Evolutionary conservation across 2,329 filamentous ascomycete genomes (phyloP).

Genomic region (Paraconiothyrium sp.): DNA sequence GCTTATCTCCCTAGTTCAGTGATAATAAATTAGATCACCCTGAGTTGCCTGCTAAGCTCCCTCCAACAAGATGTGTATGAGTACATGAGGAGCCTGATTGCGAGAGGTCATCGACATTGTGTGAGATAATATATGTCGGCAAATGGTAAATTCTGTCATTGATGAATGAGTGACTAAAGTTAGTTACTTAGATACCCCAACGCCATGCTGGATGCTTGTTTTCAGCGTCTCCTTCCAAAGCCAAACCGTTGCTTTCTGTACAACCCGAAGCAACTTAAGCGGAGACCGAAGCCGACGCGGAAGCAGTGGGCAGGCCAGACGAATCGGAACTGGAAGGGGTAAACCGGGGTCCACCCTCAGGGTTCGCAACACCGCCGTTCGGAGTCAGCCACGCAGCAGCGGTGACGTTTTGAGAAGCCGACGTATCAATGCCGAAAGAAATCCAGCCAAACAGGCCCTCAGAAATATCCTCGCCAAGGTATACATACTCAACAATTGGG

Average conservation of each 20-base stretch:
- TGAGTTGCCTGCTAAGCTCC: too few species aligned
- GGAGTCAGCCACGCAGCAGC: constrained; percentile 37
- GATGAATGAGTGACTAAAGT: constrained; percentile 29
- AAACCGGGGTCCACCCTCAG: constrained; percentile 27
- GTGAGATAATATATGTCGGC: constrained; percentile 22
- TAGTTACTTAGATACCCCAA: constrained; percentile 12
- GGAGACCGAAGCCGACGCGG: background rate
- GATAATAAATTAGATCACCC: too few species aligned
- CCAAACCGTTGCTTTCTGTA: background rate
- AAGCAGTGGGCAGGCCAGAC: constrained; percentile 17
- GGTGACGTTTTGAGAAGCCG: constrained; percentile 35
- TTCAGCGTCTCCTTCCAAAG: background rate
- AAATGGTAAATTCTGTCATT: constrained; percentile 17
- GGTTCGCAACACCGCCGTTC: constrained; percentile 41
- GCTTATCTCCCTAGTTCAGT: too few species aligned
- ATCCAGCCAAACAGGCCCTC: constrained; percentile 48
- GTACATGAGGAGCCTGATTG: too few species aligned
- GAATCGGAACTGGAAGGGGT: constrained; percentile 24
- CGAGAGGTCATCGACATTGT: too few species aligned
- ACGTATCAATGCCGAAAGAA: constrained; percentile 42
- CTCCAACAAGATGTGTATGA: too few species aligned
- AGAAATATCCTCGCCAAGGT: constrained; percentile 60
- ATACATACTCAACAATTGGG: constrained; percentile 67
- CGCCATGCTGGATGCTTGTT: constrained; percentile 17
- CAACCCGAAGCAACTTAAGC: background rate